These are phyloP conservation scores for Stephania japonica DNA, from an alignment of 164 flowering plant species.

Conservation along the genomic window DNA sequence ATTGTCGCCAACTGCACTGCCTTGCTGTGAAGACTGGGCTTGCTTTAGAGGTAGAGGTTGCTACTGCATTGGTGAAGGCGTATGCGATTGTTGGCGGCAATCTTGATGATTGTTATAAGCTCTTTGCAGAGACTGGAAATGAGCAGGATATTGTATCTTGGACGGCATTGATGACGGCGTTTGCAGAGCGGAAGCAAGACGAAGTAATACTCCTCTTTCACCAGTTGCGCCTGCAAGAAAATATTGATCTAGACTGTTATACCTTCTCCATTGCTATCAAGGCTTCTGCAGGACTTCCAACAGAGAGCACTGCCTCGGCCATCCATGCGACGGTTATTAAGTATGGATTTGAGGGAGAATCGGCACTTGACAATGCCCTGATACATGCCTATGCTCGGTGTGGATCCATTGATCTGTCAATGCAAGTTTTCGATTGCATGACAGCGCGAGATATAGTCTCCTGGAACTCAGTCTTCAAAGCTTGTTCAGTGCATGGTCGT, in stretches of 20 bases:
- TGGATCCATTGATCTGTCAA: constrained; percentile 44
- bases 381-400: constrained; percentile 74
- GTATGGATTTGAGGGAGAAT: constrained; percentile 41
- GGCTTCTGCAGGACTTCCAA: constrained; percentile 64
- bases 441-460: constrained; percentile 42
- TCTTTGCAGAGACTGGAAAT: constrained; percentile 40
- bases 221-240: constrained; percentile 34
- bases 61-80: constrained; percentile 54
- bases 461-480: constrained; percentile 82
- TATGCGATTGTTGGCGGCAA: constrained; percentile 51
- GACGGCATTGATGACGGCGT: constrained; percentile 62
- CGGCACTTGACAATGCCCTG: constrained; percentile 49
- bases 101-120: constrained; percentile 32
- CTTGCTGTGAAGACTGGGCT: constrained; percentile 41
- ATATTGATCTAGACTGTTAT: constrained; percentile 40
- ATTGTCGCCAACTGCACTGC: constrained; percentile 48
- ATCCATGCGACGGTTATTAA: constrained; percentile 46
- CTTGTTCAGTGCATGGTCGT: constrained; percentile 65
- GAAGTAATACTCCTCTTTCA: constrained; percentile 42
- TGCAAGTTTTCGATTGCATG: constrained; percentile 46
- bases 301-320: constrained; percentile 41
- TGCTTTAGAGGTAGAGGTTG: constrained; percentile 36
- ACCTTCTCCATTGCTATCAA: constrained; percentile 58
- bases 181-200: constrained; percentile 51
- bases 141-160: constrained; percentile 54